Conservation (phyloP, 176 grass and related monocot genomes). For the Sorghum bicolor region DNA sequence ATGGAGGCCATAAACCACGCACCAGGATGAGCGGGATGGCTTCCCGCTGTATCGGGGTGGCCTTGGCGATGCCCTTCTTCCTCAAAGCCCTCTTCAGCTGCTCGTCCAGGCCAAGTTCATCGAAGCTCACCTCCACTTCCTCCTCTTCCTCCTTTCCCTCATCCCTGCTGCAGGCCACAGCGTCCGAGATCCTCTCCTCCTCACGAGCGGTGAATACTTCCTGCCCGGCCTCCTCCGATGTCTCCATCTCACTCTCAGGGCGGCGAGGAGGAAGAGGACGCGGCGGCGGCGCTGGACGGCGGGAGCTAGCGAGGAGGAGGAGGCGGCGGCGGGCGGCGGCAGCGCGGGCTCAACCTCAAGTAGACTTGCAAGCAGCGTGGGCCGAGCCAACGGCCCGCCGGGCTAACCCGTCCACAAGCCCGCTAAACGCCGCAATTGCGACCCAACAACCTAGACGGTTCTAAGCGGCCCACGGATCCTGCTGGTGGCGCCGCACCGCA, state of each 20-base stretch:
- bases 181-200: not conserved
- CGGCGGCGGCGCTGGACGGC: too few species aligned
- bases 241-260: not conserved
- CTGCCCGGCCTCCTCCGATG: not conserved
- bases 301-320: too few species aligned
- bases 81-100: slow-evolving; percentile 74
- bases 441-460: too few species aligned
- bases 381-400: too few species aligned
- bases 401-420: too few species aligned
- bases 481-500: too few species aligned
- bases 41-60: slow-evolving; percentile 74
- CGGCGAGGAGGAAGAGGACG: too few species aligned
- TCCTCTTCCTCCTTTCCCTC: slow-evolving; percentile 38
- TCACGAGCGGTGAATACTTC: not conserved
- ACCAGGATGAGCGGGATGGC: slow-evolving; percentile 91
- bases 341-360: too few species aligned
- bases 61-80: slow-evolving; percentile 64
- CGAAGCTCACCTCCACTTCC: slow-evolving; percentile 61
- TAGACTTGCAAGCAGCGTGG: too few species aligned
- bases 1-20: not conserved
- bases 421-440: too few species aligned
- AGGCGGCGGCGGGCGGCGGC: too few species aligned
- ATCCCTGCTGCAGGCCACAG: not conserved
- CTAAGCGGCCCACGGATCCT: too few species aligned
- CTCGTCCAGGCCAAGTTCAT: slow-evolving; percentile 74